These are phyloP conservation scores for Solanum hybrid DNA, from an alignment of 305 asterid species.

Conservation along the genomic window DNA sequence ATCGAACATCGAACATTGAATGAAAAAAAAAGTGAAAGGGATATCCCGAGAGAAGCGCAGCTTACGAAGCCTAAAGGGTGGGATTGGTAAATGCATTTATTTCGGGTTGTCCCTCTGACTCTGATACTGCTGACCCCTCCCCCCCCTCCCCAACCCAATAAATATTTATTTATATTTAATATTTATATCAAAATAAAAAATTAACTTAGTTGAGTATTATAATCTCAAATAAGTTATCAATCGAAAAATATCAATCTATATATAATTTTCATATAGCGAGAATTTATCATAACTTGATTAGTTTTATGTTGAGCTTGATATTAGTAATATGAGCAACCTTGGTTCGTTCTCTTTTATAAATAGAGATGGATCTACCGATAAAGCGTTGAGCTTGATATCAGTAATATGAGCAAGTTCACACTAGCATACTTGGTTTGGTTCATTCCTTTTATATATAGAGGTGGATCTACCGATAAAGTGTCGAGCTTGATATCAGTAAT, in stretches of 20 bases:
- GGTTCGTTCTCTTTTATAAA: no score
- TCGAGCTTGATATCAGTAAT: neutral
- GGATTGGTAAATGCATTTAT: constrained; percentile 48
- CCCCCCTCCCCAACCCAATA: neutral
- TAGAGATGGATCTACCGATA: no score
- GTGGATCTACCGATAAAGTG: no score
- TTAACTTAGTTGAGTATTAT: neutral
- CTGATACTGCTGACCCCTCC: neutral
- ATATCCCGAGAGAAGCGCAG: constrained; percentile 84
- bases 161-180: neutral
- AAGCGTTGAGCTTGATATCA: neutral
- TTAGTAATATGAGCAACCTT: no score
- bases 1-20: neutral
- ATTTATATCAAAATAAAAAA: neutral
- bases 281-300: no score
- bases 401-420: neutral
- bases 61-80: constrained; percentile 42
- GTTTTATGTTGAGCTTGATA: no score
- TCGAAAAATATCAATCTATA: no score
- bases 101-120: constrained; percentile 87
- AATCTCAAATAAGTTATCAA: neutral
- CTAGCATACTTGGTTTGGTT: neutral
- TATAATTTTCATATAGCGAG: no score
- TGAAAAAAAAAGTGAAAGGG: constrained; percentile 28
- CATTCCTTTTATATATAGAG: no score